Base-by-base conservation (phyloP, 23 red algal genomes). In the Gracilaria domingensis region DNA sequence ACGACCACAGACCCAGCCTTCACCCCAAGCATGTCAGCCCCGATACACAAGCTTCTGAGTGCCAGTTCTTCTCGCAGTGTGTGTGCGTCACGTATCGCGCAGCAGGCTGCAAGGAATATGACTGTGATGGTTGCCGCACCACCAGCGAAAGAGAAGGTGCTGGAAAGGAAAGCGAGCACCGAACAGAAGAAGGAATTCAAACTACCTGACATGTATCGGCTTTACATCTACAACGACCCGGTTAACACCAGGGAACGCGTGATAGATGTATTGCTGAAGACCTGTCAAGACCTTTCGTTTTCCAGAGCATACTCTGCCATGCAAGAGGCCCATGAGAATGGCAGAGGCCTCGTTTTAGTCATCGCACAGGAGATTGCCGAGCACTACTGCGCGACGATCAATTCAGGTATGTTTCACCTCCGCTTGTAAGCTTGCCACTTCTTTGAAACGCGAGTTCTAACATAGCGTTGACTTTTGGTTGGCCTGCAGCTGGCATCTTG, bases 181-280 rank as follows among this genome's bases (percentile, higher is more conserved):
- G 55, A 81, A 23, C 54, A 53, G 36, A 48, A 90, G 74, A 70
- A 57, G 30, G 66, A 90, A 60, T 82, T 78, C 50, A 85, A 93
- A 44, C 33, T 81, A 66, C 80, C 80, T 29, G 61, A 88, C 20
- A 88, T 88, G 83, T 94, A 94, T 50, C 70, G 85, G 29, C 62
- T 94, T 28, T 94, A 66, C 75, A 94, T 94, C 44, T 83, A 80
- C 51, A 94, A 94, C 51, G 92, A 94, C 77, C 92, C 92, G 34
- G 26, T 94, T 51, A 94, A 94, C 71, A 87, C 26, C 64, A 26
- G 92, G 18, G 92, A 94, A 55, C 84, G 78, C 20, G 92, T 94
- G 32, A 54, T 94, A 39, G 59, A 94, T 34, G 84, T 86, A 2
- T 69, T 94, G 58, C 66, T 94, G 8, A 79, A 94, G 65, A 86